Base-by-base conservation (phyloP, 768 basidiomycete genomes). In the Mycena floridula region DNA sequence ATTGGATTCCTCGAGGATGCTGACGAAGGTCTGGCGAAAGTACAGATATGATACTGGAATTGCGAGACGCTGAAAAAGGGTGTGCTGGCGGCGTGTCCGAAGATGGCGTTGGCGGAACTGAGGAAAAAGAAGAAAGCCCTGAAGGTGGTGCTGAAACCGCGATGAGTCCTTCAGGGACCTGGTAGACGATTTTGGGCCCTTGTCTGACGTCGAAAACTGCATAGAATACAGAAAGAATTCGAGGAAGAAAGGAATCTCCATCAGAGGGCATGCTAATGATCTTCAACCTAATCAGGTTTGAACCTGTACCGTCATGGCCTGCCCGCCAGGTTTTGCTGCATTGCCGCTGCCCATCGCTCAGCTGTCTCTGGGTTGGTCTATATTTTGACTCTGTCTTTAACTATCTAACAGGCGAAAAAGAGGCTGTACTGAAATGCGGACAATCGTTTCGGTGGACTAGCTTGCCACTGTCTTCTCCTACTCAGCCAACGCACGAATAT, bases 121-220 rank as follows among this genome's bases (percentile, higher is more conserved):
- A 66, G 16, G 56, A n/a, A n/a, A n/a, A 51, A 49, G 37, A 51
- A 50, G 13, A 54, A 40, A 26, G 20, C 38, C 21, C 50, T 37
- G 50, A 42, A 48, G 24, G 60, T 68, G 18, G 68, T 51, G 4
- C 59, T 56, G 11, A 60, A 22, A 66, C 62, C 5, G 82, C 75
- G 50, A 95, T 89, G 41, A 92, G 79, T 36, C 83, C 89, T 59
- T 96, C 95, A 1, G 95, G 95, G 6, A 96, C 92, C 65, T 98
- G 94, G 56, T 86, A 87, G 4, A 90, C 81, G 37, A 98, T 86
- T 56, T 89, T 89, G 2, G 92, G 89, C 2, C 96, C 95, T 44
- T 85, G 79, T 5, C 66, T 68, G 27, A 84, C 74, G 64, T 98
- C 91, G 60, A 99, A 98, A 12, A 87, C 81, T 3, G 94, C 85